A percentile compares a stretch with the other conserved stretches of the same genome.
Conservation (phyloP, 2,329 filamentous ascomycete genomes). For the Teratosphaeria nubilosa region DNA sequence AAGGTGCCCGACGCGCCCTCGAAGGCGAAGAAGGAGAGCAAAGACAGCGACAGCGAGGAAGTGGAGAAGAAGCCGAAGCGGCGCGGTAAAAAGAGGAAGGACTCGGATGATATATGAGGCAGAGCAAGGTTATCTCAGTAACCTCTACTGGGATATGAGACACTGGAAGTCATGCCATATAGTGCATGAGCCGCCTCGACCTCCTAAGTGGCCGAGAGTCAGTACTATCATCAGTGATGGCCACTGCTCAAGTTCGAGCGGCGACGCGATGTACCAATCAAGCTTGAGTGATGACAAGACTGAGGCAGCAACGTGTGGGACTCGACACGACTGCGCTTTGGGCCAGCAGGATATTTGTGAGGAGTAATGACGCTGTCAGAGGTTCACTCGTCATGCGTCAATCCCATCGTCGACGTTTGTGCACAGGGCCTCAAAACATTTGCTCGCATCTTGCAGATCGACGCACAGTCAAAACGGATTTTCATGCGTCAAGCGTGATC, state of each 20-base stretch:
- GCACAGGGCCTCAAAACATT: background rate
- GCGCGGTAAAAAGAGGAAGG: slow-evolving; percentile 21
- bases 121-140: background rate
- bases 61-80: slow-evolving; percentile 13
- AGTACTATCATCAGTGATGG: background rate
- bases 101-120: slow-evolving; percentile 14
- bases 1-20: slow-evolving; percentile 62
- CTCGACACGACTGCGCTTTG: background rate
- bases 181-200: background rate
- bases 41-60: slow-evolving; percentile 21
- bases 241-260: background rate
- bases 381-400: background rate
- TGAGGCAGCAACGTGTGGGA: background rate
- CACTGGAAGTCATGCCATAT: background rate
- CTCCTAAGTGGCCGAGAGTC: background rate
- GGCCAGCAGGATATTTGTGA: too few relatives aligned
- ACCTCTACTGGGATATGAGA: background rate
- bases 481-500: background rate
- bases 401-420: background rate
- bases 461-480: too few relatives aligned
- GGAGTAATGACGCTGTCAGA: too few relatives aligned
- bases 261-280: too few relatives aligned
- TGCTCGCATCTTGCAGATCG: too few relatives aligned
- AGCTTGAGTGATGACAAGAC: background rate
- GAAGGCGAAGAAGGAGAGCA: slow-evolving; percentile 30